Conservation (phyloP, 2,329 filamentous ascomycete species). For the Stachybotrys chartarum region DNA sequence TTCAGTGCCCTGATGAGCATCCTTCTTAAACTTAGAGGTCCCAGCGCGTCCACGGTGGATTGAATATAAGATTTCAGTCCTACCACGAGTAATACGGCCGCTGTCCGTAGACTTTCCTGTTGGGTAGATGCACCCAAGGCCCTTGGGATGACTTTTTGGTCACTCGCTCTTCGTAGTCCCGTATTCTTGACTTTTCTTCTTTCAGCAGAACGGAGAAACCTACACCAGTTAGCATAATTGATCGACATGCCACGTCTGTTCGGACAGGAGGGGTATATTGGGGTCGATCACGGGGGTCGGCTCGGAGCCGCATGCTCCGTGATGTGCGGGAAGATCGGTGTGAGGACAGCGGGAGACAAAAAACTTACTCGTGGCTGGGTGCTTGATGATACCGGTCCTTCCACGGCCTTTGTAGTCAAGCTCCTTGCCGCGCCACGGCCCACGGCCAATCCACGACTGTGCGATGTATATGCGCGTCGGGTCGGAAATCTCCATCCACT, state of each 20-base stretch:
- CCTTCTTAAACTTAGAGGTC: not conserved
- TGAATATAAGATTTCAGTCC: no score
- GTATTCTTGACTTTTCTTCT: conserved; percentile 84
- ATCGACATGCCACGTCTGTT: not conserved
- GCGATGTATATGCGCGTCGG: conserved; percentile 82
- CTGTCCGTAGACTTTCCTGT: conserved; percentile 76
- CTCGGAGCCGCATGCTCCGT: not conserved
- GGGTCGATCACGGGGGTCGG: not conserved
- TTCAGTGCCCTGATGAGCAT: not conserved
- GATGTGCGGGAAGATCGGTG: not conserved
- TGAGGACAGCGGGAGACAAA: not conserved
- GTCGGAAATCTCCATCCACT: conserved; percentile 62
- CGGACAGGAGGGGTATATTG: not conserved
- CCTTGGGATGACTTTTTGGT: conserved; percentile 68
- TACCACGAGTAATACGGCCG: conserved; percentile 92
- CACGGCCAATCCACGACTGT: conserved; percentile 86
- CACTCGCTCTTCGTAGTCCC: conserved; percentile 70
- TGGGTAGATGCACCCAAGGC: conserved; percentile 82
- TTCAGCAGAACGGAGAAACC: conserved; percentile 78
- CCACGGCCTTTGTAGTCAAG: conserved; percentile 73
- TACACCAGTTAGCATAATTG: conserved; percentile 21
- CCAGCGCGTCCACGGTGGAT: no score
- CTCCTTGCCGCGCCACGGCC: conserved; percentile 48
- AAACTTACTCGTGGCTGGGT: conserved; percentile 67
- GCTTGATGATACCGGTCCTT: conserved; percentile 57